These are phyloP conservation scores for Corylus heterophylla DNA, from an alignment of 306 rosid species.

Conservation along the genomic window DNA sequence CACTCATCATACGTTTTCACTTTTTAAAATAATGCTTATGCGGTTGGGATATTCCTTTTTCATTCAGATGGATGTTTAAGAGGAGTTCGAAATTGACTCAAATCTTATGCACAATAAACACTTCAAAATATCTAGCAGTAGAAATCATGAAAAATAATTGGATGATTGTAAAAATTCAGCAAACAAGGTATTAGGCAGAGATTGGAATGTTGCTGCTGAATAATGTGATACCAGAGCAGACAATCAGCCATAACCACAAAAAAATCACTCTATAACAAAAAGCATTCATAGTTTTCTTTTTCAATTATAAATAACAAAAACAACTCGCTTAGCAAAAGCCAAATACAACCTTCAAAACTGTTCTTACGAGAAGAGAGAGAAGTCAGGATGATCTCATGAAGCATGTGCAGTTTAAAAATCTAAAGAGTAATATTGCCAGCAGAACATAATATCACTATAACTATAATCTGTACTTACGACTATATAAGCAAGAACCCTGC, in stretches of 20 bases:
- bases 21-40: not conserved
- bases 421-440: not conserved
- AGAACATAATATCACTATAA: not conserved
- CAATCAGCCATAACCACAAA: not conserved
- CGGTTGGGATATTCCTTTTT: not conserved
- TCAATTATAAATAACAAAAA: not conserved
- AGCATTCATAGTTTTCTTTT: not conserved
- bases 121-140: not conserved
- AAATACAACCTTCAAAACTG: slow-evolving; percentile 3
- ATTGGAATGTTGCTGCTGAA: not conserved
- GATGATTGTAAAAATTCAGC: not conserved
- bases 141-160: not conserved
- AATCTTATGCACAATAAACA: not conserved
- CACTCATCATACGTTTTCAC: not conserved
- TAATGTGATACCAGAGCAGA: not conserved
- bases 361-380: not conserved
- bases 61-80: not conserved
- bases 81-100: not conserved
- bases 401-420: not conserved
- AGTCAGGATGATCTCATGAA: not conserved
- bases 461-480: slow-evolving; percentile 36
- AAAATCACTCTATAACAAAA: not conserved
- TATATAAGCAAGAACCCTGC: slow-evolving; percentile 56
- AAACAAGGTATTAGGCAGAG: not conserved
- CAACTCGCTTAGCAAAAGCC: not conserved